Conservation (phyloP, 192 early-diverging fungal genomes). For the Linderina pennispora region DNA sequence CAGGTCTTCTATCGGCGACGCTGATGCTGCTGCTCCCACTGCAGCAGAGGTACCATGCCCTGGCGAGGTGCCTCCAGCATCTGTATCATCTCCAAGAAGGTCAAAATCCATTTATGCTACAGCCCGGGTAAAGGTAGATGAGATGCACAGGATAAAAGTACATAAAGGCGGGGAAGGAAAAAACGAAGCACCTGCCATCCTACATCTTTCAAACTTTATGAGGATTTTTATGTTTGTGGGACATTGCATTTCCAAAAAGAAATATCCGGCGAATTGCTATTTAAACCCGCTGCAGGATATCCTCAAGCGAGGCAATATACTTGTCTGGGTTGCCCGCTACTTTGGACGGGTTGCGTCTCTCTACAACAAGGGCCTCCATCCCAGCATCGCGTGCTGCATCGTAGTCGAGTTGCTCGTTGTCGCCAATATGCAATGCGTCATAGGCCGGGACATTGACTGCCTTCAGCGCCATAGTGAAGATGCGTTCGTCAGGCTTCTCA, state of each 20-base stretch:
- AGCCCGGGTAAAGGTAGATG: background rate
- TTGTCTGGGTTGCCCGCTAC: conserved; percentile 2
- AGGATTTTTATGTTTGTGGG: background rate
- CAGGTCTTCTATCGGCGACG: too few relatives aligned
- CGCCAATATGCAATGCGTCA: conserved; percentile 57
- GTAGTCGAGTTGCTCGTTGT: conserved; percentile 45
- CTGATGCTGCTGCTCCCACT: too few relatives aligned
- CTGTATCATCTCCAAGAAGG: too few relatives aligned
- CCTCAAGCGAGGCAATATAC: conserved; percentile 11
- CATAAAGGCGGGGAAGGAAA: too few relatives aligned
- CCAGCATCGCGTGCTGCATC: conserved; percentile 18
- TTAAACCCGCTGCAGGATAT: conserved; percentile 1
- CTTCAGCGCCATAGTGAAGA: conserved; percentile 50
- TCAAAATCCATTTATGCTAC: too few relatives aligned
- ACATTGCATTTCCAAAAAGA: background rate
- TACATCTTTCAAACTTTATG: too few relatives aligned
- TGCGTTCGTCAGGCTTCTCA: conserved; percentile 50
- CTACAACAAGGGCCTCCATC: conserved; percentile 35
- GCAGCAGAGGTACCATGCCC: too few relatives aligned
- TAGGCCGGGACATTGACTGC: conserved; percentile 27
- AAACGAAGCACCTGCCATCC: too few relatives aligned
- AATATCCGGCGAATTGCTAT: background rate
- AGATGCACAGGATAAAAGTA: too few relatives aligned
- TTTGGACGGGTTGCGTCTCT: conserved; percentile 1
- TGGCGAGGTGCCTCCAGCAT: too few relatives aligned